Conservation (phyloP, 2,329 filamentous ascomycete species). For the Cercospora zeina region DNA sequence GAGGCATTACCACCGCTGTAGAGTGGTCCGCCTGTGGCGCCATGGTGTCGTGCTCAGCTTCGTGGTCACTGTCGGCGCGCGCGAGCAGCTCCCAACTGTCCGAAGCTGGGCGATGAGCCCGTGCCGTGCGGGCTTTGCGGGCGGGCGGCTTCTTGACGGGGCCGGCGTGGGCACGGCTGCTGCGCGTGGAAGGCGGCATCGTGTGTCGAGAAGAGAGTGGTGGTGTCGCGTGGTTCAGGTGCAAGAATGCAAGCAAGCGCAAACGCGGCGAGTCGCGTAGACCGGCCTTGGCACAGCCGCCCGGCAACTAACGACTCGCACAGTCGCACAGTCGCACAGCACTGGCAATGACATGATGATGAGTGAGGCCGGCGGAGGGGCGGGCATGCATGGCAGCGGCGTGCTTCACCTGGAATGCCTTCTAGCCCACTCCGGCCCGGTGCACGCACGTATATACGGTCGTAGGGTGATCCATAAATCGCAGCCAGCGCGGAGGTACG, state of each 20-base stretch:
- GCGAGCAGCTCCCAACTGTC: slow-evolving; percentile 17
- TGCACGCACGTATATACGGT: too few relatives aligned
- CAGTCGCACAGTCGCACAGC: not conserved
- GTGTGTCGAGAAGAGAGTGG: slow-evolving; percentile 3
- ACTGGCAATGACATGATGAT: too few relatives aligned
- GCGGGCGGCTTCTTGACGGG: slow-evolving; percentile 18
- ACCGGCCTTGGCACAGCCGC: not conserved
- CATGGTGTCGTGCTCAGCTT: not conserved
- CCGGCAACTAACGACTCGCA: not conserved
- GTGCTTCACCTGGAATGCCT: too few relatives aligned
- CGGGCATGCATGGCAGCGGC: too few relatives aligned
- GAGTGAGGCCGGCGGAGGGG: too few relatives aligned
- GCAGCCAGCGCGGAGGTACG: too few relatives aligned
- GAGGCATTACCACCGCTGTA: not conserved
- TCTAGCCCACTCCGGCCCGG: too few relatives aligned
- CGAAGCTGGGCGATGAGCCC: not conserved
- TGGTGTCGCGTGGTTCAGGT: not conserved
- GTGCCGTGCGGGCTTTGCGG: slow-evolving; percentile 16
- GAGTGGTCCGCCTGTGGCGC: not conserved
- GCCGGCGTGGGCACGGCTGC: slow-evolving; percentile 12
- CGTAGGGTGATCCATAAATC: too few relatives aligned
- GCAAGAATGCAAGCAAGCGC: not conserved
- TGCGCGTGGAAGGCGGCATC: slow-evolving; percentile 23
- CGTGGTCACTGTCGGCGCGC: slow-evolving; percentile 1
- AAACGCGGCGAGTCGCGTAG: slow-evolving; percentile 10